Percentiles rank a stretch among this genome's conserved stretches.
Conservation (phyloP, 441 rosid genomes). For the Flueggea neowawraea region DNA sequence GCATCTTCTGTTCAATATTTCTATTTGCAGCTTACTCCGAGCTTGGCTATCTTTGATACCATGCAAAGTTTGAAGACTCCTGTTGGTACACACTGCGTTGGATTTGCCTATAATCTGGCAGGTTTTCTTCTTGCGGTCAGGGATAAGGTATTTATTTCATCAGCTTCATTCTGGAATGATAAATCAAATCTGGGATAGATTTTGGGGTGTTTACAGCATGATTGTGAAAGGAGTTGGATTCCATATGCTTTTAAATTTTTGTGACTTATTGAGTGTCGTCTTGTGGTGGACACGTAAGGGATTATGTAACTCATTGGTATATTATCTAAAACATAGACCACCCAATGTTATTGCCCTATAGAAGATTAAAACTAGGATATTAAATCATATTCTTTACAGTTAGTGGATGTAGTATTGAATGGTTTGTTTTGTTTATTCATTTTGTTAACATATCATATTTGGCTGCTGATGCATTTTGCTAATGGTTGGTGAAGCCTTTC, state of each 20-base stretch:
- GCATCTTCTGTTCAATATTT: slow-evolving; percentile 5
- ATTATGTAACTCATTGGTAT: not conserved
- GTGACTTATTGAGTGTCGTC: not conserved
- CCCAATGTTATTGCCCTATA: too few relatives aligned
- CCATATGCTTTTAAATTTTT: too few relatives aligned
- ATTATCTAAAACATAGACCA: too few relatives aligned
- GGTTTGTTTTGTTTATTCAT: too few relatives aligned
- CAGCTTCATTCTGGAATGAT: not conserved
- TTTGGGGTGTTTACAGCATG: slow-evolving; percentile 9
- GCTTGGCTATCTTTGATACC: slow-evolving; percentile 80
- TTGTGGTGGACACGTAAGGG: not conserved
- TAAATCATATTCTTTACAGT: too few relatives aligned
- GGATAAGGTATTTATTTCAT: slow-evolving; percentile 52
- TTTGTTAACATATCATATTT: too few relatives aligned
- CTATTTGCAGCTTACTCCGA: slow-evolving; percentile 66
- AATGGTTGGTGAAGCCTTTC: too few relatives aligned
- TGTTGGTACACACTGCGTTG: slow-evolving; percentile 69
- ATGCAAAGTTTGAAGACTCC: slow-evolving; percentile 87
- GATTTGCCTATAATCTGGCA: slow-evolving; percentile 77
- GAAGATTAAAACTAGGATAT: too few relatives aligned
- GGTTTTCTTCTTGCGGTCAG: slow-evolving; percentile 88
- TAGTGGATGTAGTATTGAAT: too few relatives aligned
- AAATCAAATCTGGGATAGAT: not conserved
- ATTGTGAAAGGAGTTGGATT: slow-evolving; percentile 5
- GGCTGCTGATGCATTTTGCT: too few relatives aligned